Conservation (phyloP, 139 green algal genomes). For the Tetraselmis chui region DNA sequence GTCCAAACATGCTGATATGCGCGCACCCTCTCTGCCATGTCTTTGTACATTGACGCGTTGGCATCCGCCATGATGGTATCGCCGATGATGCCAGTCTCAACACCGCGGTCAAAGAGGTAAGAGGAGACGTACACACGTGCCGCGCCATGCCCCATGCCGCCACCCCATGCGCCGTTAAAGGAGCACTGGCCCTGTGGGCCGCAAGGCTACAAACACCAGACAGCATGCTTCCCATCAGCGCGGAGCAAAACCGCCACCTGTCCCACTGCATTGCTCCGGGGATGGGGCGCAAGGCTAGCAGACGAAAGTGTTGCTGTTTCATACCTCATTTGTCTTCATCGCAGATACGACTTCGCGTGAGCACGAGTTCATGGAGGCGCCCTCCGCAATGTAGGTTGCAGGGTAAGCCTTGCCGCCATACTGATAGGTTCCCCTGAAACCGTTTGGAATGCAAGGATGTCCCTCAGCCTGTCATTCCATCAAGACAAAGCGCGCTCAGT, state of each 20-base stretch:
- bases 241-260: no score
- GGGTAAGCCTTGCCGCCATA: slow-evolving; percentile 30
- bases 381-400: background rate
- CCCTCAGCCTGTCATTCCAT: no score
- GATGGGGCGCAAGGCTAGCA: no score
- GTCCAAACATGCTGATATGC: background rate
- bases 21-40: slow-evolving; percentile 36
- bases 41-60: slow-evolving; percentile 17
- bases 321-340: background rate
- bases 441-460: slow-evolving; percentile 68
- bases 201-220: background rate
- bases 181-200: slow-evolving; percentile 66
- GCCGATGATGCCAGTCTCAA: slow-evolving; percentile 48
- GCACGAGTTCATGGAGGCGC: background rate
- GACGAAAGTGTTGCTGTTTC: no score
- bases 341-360: background rate
- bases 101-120: slow-evolving; percentile 92
- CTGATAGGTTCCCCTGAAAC: slow-evolving; percentile 32
- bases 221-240: no score
- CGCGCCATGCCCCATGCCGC: slow-evolving; percentile 29
- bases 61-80: slow-evolving; percentile 12
- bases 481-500: no score
- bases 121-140: slow-evolving; percentile 81
- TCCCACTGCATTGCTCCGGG: no score
- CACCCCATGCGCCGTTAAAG: slow-evolving; percentile 89